Base-by-base conservation (phyloP, 208 protist species). In the Leishmania major region DNA sequence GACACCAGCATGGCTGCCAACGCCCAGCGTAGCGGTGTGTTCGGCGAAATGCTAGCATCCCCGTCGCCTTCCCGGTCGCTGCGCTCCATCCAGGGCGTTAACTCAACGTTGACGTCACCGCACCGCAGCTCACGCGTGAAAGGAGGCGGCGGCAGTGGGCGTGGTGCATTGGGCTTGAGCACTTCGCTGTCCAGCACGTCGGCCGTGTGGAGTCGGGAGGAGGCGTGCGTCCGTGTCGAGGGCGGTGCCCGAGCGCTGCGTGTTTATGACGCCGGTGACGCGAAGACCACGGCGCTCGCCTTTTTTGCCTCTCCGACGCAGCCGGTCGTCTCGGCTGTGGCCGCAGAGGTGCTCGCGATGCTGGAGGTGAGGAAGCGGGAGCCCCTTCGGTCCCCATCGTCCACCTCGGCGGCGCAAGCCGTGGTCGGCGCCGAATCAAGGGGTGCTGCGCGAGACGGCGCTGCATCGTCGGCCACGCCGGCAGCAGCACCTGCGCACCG, bases 151-250 rank as follows among this genome's bases (percentile, higher is more conserved):
- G 66, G 74, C 17, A 8, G 70, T 47, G 53, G 35, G 45, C 5
- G 49, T 19, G 47, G 69, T 17, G 74, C 51, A 43, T 40, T 37
- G 64, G 47, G 25, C 40, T 64, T 40, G 28, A 85, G 59, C 28
- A 51, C 67, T 22, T 86, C 78, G 5, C 74, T 86, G n/a, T 77
- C 67, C 43, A 83, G 78, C 78, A 86, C 80, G 83, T 86, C 78
- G 1, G 78, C 83, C 25, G 66, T 67, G 66, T 86, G 83, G 78
- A 86, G 57, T 43, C 51, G 83, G 0, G 83, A 86, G 79, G 83
- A 86, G 74, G 64, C 80, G 47, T 15, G 40, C 6, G 3, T n/a
- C 0, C 75, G 70, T 40, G 47, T 22, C 15, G 75, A 62, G 25
- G 73, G 59, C 13, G 28, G 43, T 31, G 35, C 57, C 28, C 55